phyloP scores from a whole-genome alignment of 192 early-diverging fungal species.

The Haplosporangium gracile region DNA sequence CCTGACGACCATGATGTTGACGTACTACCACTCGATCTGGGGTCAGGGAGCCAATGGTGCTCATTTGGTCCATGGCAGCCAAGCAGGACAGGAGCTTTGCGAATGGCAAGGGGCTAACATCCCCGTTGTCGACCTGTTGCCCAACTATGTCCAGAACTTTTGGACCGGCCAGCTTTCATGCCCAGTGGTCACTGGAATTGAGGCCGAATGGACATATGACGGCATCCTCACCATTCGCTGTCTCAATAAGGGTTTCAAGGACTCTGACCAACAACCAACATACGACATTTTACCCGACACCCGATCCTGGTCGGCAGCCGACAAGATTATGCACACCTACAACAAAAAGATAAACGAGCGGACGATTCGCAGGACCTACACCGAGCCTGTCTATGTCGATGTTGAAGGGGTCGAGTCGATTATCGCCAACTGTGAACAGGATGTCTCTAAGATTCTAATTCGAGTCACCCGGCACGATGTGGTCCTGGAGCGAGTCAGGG shows the following conservation, averaged over 20 bases:
- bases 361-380: conserved; percentile 34
- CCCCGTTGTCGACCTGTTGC: conserved; percentile 66
- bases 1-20: conserved; percentile 32
- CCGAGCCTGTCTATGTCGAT: conserved; percentile 32
- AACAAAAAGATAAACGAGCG: conserved; percentile 59
- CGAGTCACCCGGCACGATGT: conserved; percentile 28
- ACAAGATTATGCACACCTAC: conserved; percentile 59
- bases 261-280: conserved; percentile 13
- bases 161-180: conserved; percentile 64
- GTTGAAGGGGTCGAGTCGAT: conserved; percentile 55
- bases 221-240: conserved; percentile 58
- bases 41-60: conserved; percentile 51
- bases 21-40: conserved; percentile 61
- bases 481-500: conserved; percentile 25
- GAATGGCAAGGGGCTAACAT: conserved; percentile 64
- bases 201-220: conserved; percentile 53
- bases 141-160: conserved; percentile 68
- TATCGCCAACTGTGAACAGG: conserved; percentile 61
- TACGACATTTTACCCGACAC: conserved; percentile 69
- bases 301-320: conserved; percentile 56
- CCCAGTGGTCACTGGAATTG: conserved; percentile 39
- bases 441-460: conserved; percentile 44
- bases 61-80: conserved; percentile 21
- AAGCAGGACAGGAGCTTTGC: conserved; percentile 52
- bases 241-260: conserved; percentile 24